phyloP scores from a whole-genome alignment of 106 monocot genomes.

The Alisma plantagoaquatica region DNA sequence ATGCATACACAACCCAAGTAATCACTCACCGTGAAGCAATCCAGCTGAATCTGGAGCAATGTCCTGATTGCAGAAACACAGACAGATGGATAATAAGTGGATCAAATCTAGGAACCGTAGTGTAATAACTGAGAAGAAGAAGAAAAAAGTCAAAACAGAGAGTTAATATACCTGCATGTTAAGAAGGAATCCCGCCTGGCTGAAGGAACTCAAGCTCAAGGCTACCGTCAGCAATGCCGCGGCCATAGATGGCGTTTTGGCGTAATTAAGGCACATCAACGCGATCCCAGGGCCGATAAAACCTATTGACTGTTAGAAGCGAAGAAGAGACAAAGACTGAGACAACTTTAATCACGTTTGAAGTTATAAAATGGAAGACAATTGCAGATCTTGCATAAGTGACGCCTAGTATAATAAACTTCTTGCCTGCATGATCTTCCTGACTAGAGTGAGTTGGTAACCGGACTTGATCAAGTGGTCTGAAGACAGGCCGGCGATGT shows the following conservation, averaged over 20 bases:
- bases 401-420: neutral
- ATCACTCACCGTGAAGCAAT: slow-evolving; percentile 68
- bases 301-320: slow-evolving; percentile 60
- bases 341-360: too few relatives aligned
- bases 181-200: slow-evolving; percentile 87
- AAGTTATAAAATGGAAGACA: neutral
- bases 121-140: too few relatives aligned
- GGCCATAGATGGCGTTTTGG: slow-evolving; percentile 46
- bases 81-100: neutral
- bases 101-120: neutral
- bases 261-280: slow-evolving; percentile 62
- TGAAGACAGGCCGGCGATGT: slow-evolving; percentile 66
- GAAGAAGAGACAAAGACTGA: neutral
- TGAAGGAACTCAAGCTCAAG: slow-evolving; percentile 86
- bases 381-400: neutral
- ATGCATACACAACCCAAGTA: neutral
- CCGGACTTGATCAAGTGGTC: slow-evolving; percentile 74
- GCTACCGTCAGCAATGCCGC: slow-evolving; percentile 68
- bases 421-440: slow-evolving; percentile 84
- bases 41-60: slow-evolving; percentile 85
- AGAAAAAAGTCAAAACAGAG: neutral
- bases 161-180: slow-evolving; percentile 64
- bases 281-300: slow-evolving; percentile 75
- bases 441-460: slow-evolving; percentile 34
- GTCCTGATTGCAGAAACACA: slow-evolving; percentile 36